Base-by-base conservation (phyloP, 2,329 filamentous ascomycete genomes). In the Lecanicillium sp. region DNA sequence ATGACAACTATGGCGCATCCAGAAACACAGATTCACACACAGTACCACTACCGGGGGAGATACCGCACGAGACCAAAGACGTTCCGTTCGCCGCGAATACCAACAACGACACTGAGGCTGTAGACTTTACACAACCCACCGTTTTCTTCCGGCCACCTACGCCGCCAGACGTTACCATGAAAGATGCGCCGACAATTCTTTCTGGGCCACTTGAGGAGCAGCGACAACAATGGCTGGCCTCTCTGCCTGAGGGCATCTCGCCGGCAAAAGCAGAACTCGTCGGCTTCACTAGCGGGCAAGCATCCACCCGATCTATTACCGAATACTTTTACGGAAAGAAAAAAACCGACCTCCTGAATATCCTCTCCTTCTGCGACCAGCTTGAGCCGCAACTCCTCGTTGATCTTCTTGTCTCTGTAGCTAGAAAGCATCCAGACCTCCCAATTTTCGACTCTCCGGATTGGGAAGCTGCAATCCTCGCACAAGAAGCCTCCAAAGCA, bases 391-490 rank as follows among this genome's bases (percentile, higher is more conserved):
- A 63, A 25, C 59, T 68, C 9, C 52, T 68, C 3, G 54, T 58
- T 12, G 60, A 68, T 35, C 43, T 68, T 4, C 52, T 67, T 18
- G 59, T 64, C 8, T 64, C 62, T 3, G 56, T 66, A n/a, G 60
- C 65, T 7, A 63, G 57, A 40, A 60, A 54, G 33, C 62, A 68
- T 29, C 59, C 63, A 1, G 55, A 60, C n/a, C 51, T 68, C 3
- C 63, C 63, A 16, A 59, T 68, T 4, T 67, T 67, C 41, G 49
- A 58, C 42, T 58, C 58, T 0, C 63, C 64, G 6, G 58, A 65
- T 41, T 68, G 65, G 65, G 54, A 59, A 20, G 33, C 43, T 12
- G 45, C 35, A n/a, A 31, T 48, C 11, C 25, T 39, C 6, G 34
- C 43, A 31, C 14, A 25, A 14, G 29, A 39, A 15, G 25, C 37